Conservation (phyloP, 2,329 filamentous ascomycete genomes). For the Aspergillus flavus region DNA sequence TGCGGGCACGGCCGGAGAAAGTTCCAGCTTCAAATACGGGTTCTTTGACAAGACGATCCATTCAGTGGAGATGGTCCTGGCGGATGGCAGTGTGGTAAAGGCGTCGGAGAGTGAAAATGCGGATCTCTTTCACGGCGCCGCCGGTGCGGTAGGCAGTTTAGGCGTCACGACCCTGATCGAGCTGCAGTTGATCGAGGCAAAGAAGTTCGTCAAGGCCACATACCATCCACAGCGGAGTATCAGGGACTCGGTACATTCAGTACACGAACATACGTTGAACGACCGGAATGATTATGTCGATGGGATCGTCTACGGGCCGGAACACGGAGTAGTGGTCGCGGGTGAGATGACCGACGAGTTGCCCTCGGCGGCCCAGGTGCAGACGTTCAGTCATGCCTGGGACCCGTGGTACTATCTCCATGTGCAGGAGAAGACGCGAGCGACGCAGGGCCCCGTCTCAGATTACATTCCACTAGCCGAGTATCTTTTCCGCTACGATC, state of each 20-base stretch:
- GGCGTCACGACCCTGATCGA: slow-evolving; percentile 65
- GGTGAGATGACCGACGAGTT: slow-evolving; percentile 58
- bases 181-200: slow-evolving; percentile 56
- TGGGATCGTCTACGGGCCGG: slow-evolving; percentile 63
- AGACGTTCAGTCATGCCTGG: slow-evolving; percentile 56
- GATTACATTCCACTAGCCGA: slow-evolving; percentile 37
- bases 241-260: slow-evolving; percentile 51
- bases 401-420: slow-evolving; percentile 79
- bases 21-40: slow-evolving; percentile 66
- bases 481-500: slow-evolving; percentile 55
- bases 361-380: slow-evolving; percentile 18
- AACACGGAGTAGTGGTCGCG: slow-evolving; percentile 61
- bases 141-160: slow-evolving; percentile 59
- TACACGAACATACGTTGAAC: slow-evolving; percentile 50
- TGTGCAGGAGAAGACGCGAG: slow-evolving; percentile 38
- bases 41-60: slow-evolving; percentile 67
- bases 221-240: slow-evolving; percentile 60
- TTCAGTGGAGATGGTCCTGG: slow-evolving; percentile 65
- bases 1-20: slow-evolving; percentile 67
- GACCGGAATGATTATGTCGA: slow-evolving; percentile 65
- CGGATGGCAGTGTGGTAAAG: slow-evolving; percentile 57
- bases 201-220: slow-evolving; percentile 61
- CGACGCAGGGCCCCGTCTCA: slow-evolving; percentile 9
- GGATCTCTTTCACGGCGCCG: slow-evolving; percentile 63
- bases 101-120: slow-evolving; percentile 51